Base-by-base conservation (phyloP, 1,139 yeast species). In the Geotrichum siamense region DNA sequence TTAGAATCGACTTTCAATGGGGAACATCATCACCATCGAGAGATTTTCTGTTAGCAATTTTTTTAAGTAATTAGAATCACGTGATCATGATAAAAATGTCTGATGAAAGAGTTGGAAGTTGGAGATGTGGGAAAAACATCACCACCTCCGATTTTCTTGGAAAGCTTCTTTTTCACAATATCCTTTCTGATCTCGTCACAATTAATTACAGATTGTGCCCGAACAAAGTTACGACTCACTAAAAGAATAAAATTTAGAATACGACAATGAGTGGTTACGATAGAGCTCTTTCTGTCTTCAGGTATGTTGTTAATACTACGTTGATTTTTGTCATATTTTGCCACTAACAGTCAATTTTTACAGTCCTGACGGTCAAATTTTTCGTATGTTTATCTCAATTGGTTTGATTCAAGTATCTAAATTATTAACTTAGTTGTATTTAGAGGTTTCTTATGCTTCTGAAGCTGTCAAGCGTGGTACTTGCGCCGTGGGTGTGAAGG, bases 401-500 rank as follows among this genome's bases (percentile, higher is more conserved):
- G 29, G 12, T n/a, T 15, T 33, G 12, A 15, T 20, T 21, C 5
- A 15, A 31, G 21, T 25, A n/a, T 19, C 1, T 15, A 12, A 21
- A 26, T 36, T 42, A 43, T 38, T 37, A 46, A 35, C 12, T 26
- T 30, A n/a, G 16, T 13, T 15, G 16, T 13, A 13, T 51, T 16
- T 60, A 76, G 81, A 91, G 74, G 98, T 93, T 38, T 98, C 91
- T 68, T 91, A 91, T 60, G 99, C 98, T 23, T 75, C 84, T 33
- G 99, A 91, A 65, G 99, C 99, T 1, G 99, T 91, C 44, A 91
- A 91, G 64, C 77, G 97, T 67, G 99, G 98, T 51, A 91, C 98
- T 1, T 86, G 96, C 62, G 96, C 97, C 3, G 96, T 91, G 34
- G 98, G 97, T 37, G 91, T 91, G 50, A 89, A 89, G 62, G 98